Conservation (phyloP, 2,329 filamentous ascomycete species). For the Trichophyton schoenleinii region DNA sequence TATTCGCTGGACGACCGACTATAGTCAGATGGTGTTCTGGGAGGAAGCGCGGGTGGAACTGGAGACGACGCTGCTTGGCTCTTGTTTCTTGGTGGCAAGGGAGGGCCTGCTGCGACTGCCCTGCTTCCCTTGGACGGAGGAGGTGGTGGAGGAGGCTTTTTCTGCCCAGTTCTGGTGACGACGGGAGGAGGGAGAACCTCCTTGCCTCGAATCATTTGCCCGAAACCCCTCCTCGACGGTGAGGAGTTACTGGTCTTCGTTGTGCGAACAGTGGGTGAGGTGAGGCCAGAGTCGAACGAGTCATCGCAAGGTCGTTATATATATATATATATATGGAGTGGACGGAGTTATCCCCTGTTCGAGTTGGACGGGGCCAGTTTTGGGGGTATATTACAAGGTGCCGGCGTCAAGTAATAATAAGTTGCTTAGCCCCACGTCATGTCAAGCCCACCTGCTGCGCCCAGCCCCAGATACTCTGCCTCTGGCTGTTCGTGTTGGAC, state of each 20-base stretch:
- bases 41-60: constrained; percentile 31
- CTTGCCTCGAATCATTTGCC: constrained; percentile 6
- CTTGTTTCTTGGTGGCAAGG: constrained; percentile 31
- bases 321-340: neutral
- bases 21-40: constrained; percentile 29
- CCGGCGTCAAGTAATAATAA: neutral
- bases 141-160: constrained; percentile 9
- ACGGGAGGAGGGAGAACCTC: constrained; percentile 13
- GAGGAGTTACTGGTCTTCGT: neutral
- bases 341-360: neutral
- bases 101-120: constrained; percentile 25
- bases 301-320: neutral
- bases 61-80: constrained; percentile 14
- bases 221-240: neutral
- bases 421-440: neutral
- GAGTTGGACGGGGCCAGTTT: neutral
- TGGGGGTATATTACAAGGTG: neutral
- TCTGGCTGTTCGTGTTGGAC: neutral
- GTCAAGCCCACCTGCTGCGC: neutral
- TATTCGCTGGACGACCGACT: constrained; percentile 36
- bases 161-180: constrained; percentile 20
- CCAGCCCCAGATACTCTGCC: neutral
- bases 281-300: neutral
- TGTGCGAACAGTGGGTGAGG: neutral
- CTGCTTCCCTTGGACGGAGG: constrained; percentile 9